Conservation (phyloP, 495 filamentous ascomycete genomes). For the Bombardia bombarda region DNA sequence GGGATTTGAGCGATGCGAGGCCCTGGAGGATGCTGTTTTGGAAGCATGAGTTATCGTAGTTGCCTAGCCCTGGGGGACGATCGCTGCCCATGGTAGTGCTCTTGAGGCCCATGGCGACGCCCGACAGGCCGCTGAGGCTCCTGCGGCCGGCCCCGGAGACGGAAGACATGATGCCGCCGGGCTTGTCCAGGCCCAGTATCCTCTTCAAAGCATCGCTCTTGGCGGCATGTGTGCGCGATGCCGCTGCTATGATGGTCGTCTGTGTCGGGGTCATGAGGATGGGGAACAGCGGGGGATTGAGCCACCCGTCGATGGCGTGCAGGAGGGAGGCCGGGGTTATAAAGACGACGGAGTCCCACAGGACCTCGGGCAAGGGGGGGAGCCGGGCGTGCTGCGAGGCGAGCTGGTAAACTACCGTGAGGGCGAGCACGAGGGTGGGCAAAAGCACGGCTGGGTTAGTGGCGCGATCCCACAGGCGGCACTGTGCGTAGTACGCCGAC, state of each 20-base stretch:
- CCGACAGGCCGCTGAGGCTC: constrained; percentile 43
- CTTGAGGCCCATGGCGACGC: constrained; percentile 26
- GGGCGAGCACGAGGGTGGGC: constrained; percentile 28
- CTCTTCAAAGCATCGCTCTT: constrained; percentile 65
- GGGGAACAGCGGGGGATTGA: constrained; percentile 29
- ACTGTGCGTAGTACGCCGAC: constrained; percentile 11
- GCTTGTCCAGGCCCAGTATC: constrained; percentile 55
- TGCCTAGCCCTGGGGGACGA: constrained; percentile 72
- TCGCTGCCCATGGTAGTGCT: constrained; percentile 19
- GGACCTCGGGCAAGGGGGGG: constrained; percentile 24
- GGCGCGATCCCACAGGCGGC: constrained; percentile 20
- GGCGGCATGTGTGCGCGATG: constrained; percentile 34
- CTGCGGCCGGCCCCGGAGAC: constrained; percentile 30
- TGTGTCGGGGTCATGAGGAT: constrained; percentile 13
- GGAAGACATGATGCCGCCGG: constrained; percentile 27
- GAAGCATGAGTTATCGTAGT: constrained; percentile 92
- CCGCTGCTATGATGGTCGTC: too few relatives aligned
- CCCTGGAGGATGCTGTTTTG: constrained; percentile 94
- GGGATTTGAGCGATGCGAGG: constrained; percentile 63
- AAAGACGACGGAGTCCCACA: constrained; percentile 59
- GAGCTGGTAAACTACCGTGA: constrained; percentile 35
- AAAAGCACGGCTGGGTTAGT: constrained; percentile 28
- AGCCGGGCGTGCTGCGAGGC: constrained; percentile 18
- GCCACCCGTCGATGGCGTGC: constrained; percentile 46
- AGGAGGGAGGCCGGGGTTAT: constrained; percentile 53